These are phyloP conservation scores for Malassezia dermatis DNA, from an alignment of 1,284 basidiomycete species.

Conservation along the genomic window DNA sequence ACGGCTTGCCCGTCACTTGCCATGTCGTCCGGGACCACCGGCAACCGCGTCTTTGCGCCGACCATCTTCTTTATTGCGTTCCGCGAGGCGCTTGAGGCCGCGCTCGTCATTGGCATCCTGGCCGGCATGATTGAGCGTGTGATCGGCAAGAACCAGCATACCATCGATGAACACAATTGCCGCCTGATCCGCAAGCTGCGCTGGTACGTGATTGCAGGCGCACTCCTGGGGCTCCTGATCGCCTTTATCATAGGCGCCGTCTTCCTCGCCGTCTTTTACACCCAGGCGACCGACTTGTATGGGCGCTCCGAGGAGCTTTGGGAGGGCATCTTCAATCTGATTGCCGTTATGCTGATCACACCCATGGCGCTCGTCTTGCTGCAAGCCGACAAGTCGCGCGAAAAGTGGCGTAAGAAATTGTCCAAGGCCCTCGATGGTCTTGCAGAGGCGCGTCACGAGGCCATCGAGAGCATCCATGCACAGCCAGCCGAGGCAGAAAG, in stretches of 20 bases:
- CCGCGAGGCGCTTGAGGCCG: conserved; percentile 41
- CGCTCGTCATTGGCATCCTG: conserved; percentile 43
- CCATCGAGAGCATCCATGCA: neutral
- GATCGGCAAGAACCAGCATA: conserved; percentile 22
- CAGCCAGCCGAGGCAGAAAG: neutral
- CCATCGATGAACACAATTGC: conserved; percentile 14
- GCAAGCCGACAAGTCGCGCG: conserved; percentile 32
- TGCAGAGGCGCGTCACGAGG: neutral
- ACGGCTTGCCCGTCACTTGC: neutral
- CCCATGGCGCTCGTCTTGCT: conserved; percentile 45
- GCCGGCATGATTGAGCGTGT: conserved; percentile 40
- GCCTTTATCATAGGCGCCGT: conserved; percentile 39
- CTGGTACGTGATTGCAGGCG: conserved; percentile 25
- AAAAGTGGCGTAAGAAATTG: conserved; percentile 41
- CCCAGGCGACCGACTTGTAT: conserved; percentile 53
- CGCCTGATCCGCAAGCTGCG: conserved; percentile 34
- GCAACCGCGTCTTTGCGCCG: conserved; percentile 42
- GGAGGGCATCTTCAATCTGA: conserved; percentile 44
- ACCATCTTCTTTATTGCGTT: conserved; percentile 46
- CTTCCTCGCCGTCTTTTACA: conserved; percentile 45
- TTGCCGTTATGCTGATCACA: conserved; percentile 41
- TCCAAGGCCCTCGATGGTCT: conserved; percentile 24
- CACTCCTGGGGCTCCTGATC: conserved; percentile 28
- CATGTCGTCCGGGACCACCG: conserved; percentile 15
- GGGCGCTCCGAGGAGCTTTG: conserved; percentile 47